phyloP scores from a whole-genome alignment of 208 protist genomes.

The Leishmania major region DNA sequence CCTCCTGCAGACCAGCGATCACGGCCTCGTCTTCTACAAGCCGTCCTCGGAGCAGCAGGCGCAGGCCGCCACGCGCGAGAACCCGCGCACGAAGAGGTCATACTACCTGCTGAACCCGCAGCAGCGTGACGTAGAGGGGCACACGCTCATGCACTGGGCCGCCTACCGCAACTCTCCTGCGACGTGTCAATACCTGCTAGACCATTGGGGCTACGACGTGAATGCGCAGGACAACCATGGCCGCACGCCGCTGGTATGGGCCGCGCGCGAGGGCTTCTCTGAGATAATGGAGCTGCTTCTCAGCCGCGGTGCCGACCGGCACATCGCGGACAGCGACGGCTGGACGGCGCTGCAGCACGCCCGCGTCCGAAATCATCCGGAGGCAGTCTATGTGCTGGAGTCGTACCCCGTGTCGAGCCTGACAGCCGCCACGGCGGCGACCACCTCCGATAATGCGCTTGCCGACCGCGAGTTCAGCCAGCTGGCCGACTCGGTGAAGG shows the following conservation, averaged over 20 bases:
- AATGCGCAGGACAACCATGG: conserved; percentile 50
- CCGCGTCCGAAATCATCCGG: conserved; percentile 56
- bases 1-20: conserved; percentile 22
- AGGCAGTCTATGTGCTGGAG: conserved; percentile 52
- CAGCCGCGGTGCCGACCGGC: conserved; percentile 41
- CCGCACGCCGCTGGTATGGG: conserved; percentile 80
- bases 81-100: conserved; percentile 25
- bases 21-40: conserved; percentile 25
- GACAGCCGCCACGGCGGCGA: not conserved
- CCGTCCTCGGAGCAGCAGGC: conserved; percentile 22
- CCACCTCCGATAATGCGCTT: not conserved
- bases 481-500: conserved; percentile 1
- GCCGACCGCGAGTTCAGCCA: not conserved
- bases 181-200: conserved; percentile 73
- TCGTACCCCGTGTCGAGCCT: conserved; percentile 10
- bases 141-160: conserved; percentile 81
- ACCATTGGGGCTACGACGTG: conserved; percentile 59
- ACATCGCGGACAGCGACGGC: conserved; percentile 45
- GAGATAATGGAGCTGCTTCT: conserved; percentile 73
- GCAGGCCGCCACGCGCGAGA: conserved; percentile 13
- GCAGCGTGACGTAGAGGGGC: conserved; percentile 56
- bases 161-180: conserved; percentile 65
- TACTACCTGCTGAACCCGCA: conserved; percentile 51
- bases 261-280: conserved; percentile 72
- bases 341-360: conserved; percentile 72